These are phyloP conservation scores for Luffa acutangula DNA, from an alignment of 306 rosid genomes.

Conservation along the genomic window DNA sequence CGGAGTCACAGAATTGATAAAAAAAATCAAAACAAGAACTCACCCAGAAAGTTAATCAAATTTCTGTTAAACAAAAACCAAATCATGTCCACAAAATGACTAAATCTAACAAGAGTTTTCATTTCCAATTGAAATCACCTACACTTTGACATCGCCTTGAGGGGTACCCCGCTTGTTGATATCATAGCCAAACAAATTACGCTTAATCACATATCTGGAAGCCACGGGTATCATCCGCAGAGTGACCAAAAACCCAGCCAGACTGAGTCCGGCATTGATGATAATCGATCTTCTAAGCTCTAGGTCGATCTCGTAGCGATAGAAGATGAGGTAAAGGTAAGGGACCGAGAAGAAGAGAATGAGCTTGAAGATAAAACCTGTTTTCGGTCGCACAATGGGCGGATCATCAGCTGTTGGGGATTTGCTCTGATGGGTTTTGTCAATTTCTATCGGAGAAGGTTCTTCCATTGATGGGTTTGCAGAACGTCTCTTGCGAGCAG, in stretches of 20 bases:
- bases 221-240: slow-evolving; percentile 79
- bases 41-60: neutral
- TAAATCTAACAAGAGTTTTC: neutral
- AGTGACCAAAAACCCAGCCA: slow-evolving; percentile 45
- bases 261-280: slow-evolving; percentile 67
- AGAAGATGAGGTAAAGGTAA: slow-evolving; percentile 53
- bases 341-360: slow-evolving; percentile 38
- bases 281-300: slow-evolving; percentile 55
- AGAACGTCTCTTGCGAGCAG: slow-evolving; percentile 66
- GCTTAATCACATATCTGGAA: slow-evolving; percentile 57
- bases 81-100: neutral
- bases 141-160: slow-evolving; percentile 79
- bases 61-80: neutral
- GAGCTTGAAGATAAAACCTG: slow-evolving; percentile 51
- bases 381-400: slow-evolving; percentile 63
- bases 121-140: neutral
- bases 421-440: slow-evolving; percentile 7
- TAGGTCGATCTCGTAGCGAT: slow-evolving; percentile 41
- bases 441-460: slow-evolving; percentile 10
- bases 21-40: neutral
- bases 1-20: neutral
- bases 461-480: slow-evolving; percentile 18
- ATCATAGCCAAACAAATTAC: slow-evolving; percentile 74
- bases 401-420: slow-evolving; percentile 29
- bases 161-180: slow-evolving; percentile 86